A percentile compares a stretch with the other conserved stretches of the same genome.
Evolutionary conservation across 192 early-diverging fungal genomes (phyloP).

Genomic region (Backusella morwellensis): DNA sequence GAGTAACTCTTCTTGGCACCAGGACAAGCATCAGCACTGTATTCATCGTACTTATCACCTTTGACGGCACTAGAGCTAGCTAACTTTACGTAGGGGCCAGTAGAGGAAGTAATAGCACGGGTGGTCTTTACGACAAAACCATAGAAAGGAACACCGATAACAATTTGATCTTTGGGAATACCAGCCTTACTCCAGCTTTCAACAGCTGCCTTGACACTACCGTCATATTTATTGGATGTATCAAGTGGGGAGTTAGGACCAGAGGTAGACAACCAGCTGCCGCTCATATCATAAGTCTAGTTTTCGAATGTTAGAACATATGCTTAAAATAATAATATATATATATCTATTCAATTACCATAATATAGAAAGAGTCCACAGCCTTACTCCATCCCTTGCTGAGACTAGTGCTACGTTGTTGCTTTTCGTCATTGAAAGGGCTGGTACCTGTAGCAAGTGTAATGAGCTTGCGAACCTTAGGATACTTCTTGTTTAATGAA

Average conservation of each 20-base stretch:
- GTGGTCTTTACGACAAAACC: constrained; percentile 14
- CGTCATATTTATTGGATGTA: neutral
- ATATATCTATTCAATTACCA: constrained; percentile 2
- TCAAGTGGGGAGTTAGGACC: constrained; percentile 29
- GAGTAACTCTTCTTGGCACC: constrained; percentile 21
- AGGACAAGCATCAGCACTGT: constrained; percentile 22
- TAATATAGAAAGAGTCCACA: constrained; percentile 27
- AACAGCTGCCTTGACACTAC: constrained; percentile 14
- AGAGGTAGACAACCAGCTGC: constrained; percentile 28
- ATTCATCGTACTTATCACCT: constrained; percentile 35
- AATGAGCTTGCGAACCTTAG: constrained; percentile 27
- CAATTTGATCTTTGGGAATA: constrained; percentile 32
- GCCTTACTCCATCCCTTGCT: constrained; percentile 12
- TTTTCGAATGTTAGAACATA: neutral
- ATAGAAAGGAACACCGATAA: constrained; percentile 46
- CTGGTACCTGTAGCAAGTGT: constrained; percentile 35
- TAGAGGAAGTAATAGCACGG: neutral
- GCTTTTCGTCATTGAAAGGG: constrained; percentile 30
- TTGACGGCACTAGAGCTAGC: constrained; percentile 7
- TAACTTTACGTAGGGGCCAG: neutral
- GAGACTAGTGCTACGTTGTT: constrained; percentile 20
- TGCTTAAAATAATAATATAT: neutral
- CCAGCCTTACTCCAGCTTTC: constrained; percentile 32
- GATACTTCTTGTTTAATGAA: constrained; percentile 12
- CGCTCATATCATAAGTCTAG: constrained; percentile 28